Base-by-base conservation (phyloP, 805 yeast species). In the Metschnikowia lachancei region DNA sequence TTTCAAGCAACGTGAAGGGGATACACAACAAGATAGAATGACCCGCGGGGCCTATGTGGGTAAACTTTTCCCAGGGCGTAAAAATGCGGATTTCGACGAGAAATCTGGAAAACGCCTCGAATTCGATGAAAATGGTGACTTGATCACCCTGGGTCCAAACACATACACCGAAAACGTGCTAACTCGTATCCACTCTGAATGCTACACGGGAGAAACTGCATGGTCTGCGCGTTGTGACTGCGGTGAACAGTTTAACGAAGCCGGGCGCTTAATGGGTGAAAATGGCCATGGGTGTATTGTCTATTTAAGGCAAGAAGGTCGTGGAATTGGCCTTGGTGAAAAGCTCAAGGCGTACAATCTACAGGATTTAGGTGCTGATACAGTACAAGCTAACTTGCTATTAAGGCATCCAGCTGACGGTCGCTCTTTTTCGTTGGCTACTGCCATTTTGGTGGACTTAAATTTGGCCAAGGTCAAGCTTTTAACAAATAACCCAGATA, bases 201-300 rank as follows among this genome's bases (percentile, higher is more conserved):
- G 99, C 67, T 94, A 92, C 70, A 94, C 99, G 0, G 99, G 99
- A 2, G 99, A 94, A 63, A 94, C 97, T 1, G 98, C 97, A 9
- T 94, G 99, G 99, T 82, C 92, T 48, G 98, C 99, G 1, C 78
- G 99, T 45, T 94, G 99, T 66, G 99, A 94, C 67, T 94, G 99
- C 69, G 99, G 99, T 17, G 99, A 94, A 67, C 99, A 94, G 70
- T 87, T 94, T 59, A 97, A 94, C 66, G 97, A 95, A 66, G 98
- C 98, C 1, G 99, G 97, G 8, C 77, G 95, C 52, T 66, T 89
- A 36, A 94, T 94, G 92, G 96, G 96, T 6, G 71, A 76, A 47
- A 76, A 75, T 40, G 96, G 96, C 14, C 85, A 82, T 54, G 99
- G 99, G 18, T 91, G 96, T 57, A 90, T 94, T 41, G 98, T 94